These are phyloP conservation scores for Fusarium tupiense DNA, from an alignment of 2,329 filamentous ascomycete species.

Conservation along the genomic window DNA sequence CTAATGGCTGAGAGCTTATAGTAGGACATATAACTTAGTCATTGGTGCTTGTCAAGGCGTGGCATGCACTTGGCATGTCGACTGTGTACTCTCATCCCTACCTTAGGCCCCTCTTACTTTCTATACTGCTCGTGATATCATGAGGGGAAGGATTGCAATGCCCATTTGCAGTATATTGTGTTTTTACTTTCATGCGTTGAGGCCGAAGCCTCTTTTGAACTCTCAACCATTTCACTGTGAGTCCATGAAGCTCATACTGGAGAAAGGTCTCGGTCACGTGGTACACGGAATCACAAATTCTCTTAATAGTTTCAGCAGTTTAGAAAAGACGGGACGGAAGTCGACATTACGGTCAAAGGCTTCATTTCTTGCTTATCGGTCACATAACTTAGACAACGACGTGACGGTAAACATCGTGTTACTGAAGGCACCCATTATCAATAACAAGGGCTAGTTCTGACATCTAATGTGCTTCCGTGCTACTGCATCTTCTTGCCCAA, in stretches of 20 bases:
- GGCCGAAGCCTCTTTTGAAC: background rate
- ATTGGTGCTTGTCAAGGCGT: too few species aligned
- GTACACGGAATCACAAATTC: background rate
- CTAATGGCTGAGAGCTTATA: background rate
- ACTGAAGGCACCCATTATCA: background rate
- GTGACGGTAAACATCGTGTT: background rate
- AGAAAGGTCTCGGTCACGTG: background rate
- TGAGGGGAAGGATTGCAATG: background rate
- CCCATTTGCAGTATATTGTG: accelerated
- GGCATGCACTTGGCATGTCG: background rate
- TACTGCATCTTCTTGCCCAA: background rate
- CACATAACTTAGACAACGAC: too few species aligned
- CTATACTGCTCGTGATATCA: too few species aligned
- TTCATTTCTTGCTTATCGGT: background rate
- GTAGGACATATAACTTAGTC: too few species aligned
- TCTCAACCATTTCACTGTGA: background rate
- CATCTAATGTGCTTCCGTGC: background rate
- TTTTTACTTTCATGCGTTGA: background rate
- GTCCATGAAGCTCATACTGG: too few species aligned
- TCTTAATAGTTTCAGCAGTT: too few species aligned
- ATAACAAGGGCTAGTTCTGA: background rate
- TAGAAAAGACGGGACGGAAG: too few species aligned
- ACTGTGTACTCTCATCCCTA: background rate
- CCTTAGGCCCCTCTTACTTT: background rate
- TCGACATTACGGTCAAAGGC: too few species aligned